Base-by-base conservation (phyloP, 257 asterid species). In the Solanum dulcamara region DNA sequence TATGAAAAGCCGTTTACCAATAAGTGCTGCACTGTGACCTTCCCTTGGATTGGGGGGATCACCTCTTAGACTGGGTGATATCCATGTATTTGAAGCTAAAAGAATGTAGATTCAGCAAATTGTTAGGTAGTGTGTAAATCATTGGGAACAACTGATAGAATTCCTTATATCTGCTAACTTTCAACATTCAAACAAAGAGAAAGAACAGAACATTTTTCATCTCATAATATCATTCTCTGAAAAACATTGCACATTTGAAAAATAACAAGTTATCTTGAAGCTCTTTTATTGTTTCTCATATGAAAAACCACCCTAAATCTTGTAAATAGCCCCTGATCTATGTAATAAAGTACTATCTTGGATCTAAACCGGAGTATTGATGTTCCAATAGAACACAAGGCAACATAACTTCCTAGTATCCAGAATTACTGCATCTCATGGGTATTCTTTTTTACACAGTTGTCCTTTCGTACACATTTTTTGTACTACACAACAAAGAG, bases 11-110 rank as follows among this genome's bases (percentile, higher is more conserved):
- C 95, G 89, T 93, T 93, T 92, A 81, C 98, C 99, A 80, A 94
- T 90, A 81, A 97, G 94, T 4, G 99, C 99, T 51, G 99, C 99
- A 88, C 98, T 93, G 80, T 97, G 99, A 40, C 98, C 98, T 90
- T 97, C 99, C 88, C 99, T 91, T 83, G 99, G 95, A 87, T 92
- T 98, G 35, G 99, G 99, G 53, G 92, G 96, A 55, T 93, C 91
- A 5, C 99, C 99, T 91, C 98, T 93, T 77, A 93, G 93, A 85
- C 89, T 89, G 42, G 99, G 99, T 42, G 93, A 86, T 82, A 89
- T 83, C 99, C 99, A 97, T 15, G 96, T 90, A 86, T 92, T 92
- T 88, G 93, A 89, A 86, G 96, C 99, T 97, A 89, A 75, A 77
- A 84, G 83, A 32, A 79, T 14, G 60, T 15, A 44, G 44, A 48